phyloP scores from a whole-genome alignment of 2,329 filamentous ascomycete species.

The Venturiaceae sp. region DNA sequence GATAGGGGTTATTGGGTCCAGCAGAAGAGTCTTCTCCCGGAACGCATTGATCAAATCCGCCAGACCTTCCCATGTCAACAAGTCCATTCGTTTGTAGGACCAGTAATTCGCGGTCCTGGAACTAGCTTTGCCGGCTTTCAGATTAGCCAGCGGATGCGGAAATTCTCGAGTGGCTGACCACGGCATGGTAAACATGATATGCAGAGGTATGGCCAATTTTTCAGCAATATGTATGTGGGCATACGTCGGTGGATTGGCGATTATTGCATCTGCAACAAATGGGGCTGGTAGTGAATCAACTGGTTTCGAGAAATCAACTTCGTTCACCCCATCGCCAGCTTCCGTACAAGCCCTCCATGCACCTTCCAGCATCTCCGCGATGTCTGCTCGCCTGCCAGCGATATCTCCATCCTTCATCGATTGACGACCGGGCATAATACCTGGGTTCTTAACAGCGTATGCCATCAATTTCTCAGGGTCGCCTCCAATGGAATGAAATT shows the following conservation, averaged over 20 bases:
- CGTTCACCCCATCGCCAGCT: slow-evolving; percentile 10
- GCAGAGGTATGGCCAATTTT: slow-evolving; percentile 85
- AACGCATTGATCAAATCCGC: slow-evolving; percentile 86
- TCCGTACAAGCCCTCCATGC: slow-evolving; percentile 19
- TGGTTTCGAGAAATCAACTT: neutral
- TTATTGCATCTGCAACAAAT: slow-evolving; percentile 44
- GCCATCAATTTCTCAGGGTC: slow-evolving; percentile 64
- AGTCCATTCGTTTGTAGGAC: slow-evolving; percentile 58
- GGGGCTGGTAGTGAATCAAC: slow-evolving; percentile 14
- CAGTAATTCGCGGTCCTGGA: slow-evolving; percentile 77
- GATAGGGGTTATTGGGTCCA: slow-evolving; percentile 54
- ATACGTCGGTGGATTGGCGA: slow-evolving; percentile 44
- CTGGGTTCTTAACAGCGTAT: slow-evolving; percentile 23
- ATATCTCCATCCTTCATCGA: slow-evolving; percentile 17
- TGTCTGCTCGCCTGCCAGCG: slow-evolving; percentile 11
- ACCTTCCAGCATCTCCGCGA: slow-evolving; percentile 16
- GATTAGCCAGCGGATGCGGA: slow-evolving; percentile 89
- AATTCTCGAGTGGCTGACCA: slow-evolving; percentile 95
- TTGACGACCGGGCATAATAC: slow-evolving; percentile 17
- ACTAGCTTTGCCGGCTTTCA: slow-evolving; percentile 83
- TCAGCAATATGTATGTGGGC: slow-evolving; percentile 86
- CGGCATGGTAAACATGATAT: slow-evolving; percentile 96
- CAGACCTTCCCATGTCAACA: slow-evolving; percentile 51
- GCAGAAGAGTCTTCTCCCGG: slow-evolving; percentile 69
- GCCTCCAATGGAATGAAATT: slow-evolving; percentile 70